Evolutionary conservation across 345 rosid genomes (phyloP).

Genomic region (Eucalyptus regnans): DNA sequence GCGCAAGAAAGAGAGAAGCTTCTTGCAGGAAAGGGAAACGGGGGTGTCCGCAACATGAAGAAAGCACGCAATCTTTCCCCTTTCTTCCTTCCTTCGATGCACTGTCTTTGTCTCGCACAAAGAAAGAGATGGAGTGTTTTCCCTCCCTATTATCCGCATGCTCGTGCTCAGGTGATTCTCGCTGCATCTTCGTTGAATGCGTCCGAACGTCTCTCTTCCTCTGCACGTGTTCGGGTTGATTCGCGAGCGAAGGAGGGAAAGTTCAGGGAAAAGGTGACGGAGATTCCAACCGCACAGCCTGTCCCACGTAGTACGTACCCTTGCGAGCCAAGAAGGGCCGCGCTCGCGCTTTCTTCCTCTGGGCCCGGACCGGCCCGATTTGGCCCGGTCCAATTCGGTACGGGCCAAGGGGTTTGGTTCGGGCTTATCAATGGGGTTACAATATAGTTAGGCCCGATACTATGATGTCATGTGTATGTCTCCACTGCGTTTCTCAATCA

Average conservation of each 20-base stretch:
- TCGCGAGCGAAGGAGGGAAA: neutral
- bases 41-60: slow-evolving; percentile 29
- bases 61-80: neutral
- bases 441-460: neutral
- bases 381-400: neutral
- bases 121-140: slow-evolving; percentile 43
- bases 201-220: neutral
- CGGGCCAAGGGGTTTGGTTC: neutral
- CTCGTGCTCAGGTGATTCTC: neutral
- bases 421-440: neutral
- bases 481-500: neutral
- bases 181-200: neutral
- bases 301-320: neutral
- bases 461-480: neutral
- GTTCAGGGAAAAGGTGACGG: neutral
- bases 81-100: neutral
- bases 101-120: slow-evolving; percentile 4
- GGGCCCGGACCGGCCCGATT: neutral
- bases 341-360: neutral
- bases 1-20: neutral
- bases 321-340: neutral
- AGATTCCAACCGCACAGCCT: neutral
- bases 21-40: neutral
- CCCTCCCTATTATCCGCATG: neutral
- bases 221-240: neutral